Conservation (phyloP, 164 flowering plant species). For the Kalanchoe fedtschenkoi region DNA sequence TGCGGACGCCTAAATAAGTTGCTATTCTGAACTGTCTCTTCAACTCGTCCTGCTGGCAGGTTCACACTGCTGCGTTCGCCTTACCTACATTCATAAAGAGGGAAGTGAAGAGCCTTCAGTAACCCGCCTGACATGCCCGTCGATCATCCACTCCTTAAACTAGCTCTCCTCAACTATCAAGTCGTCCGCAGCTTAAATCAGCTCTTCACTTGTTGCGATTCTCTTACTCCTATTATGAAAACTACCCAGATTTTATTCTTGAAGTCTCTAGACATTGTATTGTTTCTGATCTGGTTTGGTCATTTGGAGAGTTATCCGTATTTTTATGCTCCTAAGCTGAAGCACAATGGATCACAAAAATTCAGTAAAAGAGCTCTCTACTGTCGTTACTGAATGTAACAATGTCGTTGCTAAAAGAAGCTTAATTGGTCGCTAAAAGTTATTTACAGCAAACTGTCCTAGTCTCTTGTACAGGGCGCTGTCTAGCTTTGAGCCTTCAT, state of each 20-base stretch:
- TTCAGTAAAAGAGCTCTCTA: too few relatives aligned
- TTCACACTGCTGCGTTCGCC: conserved; percentile 87
- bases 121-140: conserved; percentile 1
- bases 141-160: neutral
- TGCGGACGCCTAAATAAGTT: neutral
- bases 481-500: neutral
- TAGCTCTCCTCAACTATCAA: neutral
- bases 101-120: conserved; percentile 43
- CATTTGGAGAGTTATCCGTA: neutral
- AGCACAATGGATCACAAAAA: too few relatives aligned
- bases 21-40: neutral
- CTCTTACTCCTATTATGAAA: neutral
- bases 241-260: neutral
- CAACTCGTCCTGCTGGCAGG: conserved; percentile 31
- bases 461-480: neutral
- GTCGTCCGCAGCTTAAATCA: too few relatives aligned
- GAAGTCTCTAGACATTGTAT: neutral
- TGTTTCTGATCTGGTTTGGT: neutral
- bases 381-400: too few relatives aligned
- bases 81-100: conserved; percentile 73
- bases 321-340: neutral
- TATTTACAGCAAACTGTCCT: neutral
- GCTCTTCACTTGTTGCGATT: neutral
- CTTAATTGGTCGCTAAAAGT: neutral
- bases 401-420: too few relatives aligned